phyloP scores from a whole-genome alignment of 2,329 filamentous ascomycete species.

The Fusarium palustre region DNA sequence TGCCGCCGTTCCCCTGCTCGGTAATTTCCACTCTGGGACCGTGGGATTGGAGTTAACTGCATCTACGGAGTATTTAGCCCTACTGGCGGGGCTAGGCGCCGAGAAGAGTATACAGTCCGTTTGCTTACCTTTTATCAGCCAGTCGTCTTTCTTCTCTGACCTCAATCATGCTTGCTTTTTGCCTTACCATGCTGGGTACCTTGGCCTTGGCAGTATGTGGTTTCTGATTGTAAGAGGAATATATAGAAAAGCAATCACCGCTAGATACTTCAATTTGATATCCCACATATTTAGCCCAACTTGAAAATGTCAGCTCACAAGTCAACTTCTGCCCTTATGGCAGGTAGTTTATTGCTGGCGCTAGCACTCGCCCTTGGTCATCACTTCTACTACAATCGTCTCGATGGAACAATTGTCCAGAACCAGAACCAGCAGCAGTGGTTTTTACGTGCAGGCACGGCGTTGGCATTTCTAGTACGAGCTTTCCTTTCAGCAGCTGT shows the following conservation, averaged over 20 bases:
- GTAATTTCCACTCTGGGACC: background rate
- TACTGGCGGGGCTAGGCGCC: too few relatives aligned
- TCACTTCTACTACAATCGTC: constrained; percentile 10
- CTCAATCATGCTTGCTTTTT: background rate
- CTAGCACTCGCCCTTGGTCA: background rate
- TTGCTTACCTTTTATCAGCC: background rate
- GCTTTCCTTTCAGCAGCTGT: constrained; percentile 13
- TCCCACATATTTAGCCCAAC: too few relatives aligned
- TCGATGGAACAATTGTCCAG: background rate
- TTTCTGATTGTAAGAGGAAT: fast-evolving
- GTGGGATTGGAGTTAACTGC: background rate
- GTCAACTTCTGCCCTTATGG: constrained; percentile 2
- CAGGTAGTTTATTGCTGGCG: background rate
- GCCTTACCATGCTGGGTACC: background rate
- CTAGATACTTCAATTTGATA: too few relatives aligned
- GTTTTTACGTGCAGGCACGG: constrained; percentile 17
- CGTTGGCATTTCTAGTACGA: constrained; percentile 3
- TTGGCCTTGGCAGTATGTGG: background rate
- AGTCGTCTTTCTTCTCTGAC: background rate
- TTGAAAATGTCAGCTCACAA: background rate
- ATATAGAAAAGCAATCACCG: too few relatives aligned
- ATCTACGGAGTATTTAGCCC: too few relatives aligned
- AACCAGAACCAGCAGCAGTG: constrained; percentile 24
- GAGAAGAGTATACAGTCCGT: too few relatives aligned
- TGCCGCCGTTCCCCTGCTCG: too few relatives aligned